A percentile compares a stretch with the other conserved stretches of the same genome.
phyloP scores from a whole-genome alignment of 805 yeast species.

The Zygosaccharomyces gambellarensis region DNA sequence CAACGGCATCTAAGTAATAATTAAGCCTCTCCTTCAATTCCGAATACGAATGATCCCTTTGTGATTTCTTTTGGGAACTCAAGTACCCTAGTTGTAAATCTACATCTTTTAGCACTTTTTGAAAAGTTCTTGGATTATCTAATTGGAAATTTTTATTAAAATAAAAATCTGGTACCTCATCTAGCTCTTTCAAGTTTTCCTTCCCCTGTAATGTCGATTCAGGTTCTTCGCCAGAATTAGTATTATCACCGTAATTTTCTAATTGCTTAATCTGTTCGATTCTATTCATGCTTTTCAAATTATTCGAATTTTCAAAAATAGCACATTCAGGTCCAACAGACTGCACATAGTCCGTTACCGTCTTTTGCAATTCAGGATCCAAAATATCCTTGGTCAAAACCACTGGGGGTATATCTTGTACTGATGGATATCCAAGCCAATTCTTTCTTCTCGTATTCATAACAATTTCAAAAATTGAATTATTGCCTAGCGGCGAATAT shows the following conservation, averaged over 20 bases:
- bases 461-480: conserved; percentile 73
- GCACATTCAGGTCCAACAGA: conserved; percentile 43
- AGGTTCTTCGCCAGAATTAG: conserved; percentile 2
- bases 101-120: conserved; percentile 60
- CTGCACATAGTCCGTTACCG: conserved; percentile 42
- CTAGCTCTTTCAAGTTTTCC: conserved; percentile 20
- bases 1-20: conserved; percentile 79
- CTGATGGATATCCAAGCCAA: conserved; percentile 61
- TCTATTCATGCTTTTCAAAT: conserved; percentile 38
- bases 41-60: conserved; percentile 45
- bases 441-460: conserved; percentile 36
- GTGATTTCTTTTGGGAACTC: conserved; percentile 28
- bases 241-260: conserved; percentile 12
- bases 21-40: conserved; percentile 74
- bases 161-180: conserved; percentile 60
- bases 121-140: conserved; percentile 84
- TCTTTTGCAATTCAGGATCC: conserved; percentile 40
- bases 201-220: conserved; percentile 15
- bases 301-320: conserved; percentile 40
- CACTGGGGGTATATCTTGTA: conserved; percentile 79
- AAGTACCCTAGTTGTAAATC: conserved; percentile 37
- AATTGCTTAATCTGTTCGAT: conserved; percentile 38
- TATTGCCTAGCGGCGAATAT: conserved; percentile 38
- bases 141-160: conserved; percentile 65
- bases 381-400: conserved; percentile 48